phyloP scores from a whole-genome alignment of 164 flowering plant genomes.

The Vitis labrusca region DNA sequence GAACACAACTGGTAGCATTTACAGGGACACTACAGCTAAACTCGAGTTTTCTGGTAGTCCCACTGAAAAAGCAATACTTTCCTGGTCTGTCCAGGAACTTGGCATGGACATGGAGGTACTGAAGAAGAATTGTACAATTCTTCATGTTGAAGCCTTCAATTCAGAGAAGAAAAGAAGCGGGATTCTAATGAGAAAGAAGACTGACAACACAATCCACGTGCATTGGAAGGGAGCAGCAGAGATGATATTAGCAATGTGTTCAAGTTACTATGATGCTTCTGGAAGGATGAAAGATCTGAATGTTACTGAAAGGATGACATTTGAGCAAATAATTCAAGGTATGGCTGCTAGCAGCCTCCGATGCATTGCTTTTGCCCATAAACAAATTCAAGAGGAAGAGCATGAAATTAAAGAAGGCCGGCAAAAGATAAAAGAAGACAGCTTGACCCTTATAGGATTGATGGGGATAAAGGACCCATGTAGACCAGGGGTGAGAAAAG shows the following conservation, averaged over 20 bases:
- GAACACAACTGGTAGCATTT: conserved; percentile 53
- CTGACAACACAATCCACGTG: conserved; percentile 22
- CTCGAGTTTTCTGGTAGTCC: conserved; percentile 63
- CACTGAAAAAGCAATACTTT: conserved; percentile 62
- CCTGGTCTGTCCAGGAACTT: conserved; percentile 50
- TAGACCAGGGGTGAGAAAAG: conserved; percentile 49
- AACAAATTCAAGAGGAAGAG: conserved; percentile 15
- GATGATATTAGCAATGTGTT: conserved; percentile 58
- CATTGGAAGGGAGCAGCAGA: conserved; percentile 82
- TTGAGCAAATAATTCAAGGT: conserved; percentile 39
- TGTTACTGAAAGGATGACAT: conserved; percentile 14
- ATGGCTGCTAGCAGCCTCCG: conserved; percentile 69
- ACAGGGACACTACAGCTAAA: conserved; percentile 14
- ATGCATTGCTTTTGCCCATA: conserved; percentile 65
- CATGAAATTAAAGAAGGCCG: not conserved
- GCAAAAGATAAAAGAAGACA: conserved; percentile 24
- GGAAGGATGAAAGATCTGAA: conserved; percentile 30
- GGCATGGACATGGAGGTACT: conserved; percentile 39
- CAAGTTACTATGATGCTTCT: conserved; percentile 34
- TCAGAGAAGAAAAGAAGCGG: conserved; percentile 63
- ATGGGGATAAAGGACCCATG: conserved; percentile 67
- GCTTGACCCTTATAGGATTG: conserved; percentile 43
- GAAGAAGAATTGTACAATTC: conserved; percentile 21
- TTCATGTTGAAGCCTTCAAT: conserved; percentile 61
- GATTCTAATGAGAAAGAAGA: conserved; percentile 29